Evolutionary conservation across 768 basidiomycete species (phyloP).

Genomic region (Coprinopsis marcescibilis): DNA sequence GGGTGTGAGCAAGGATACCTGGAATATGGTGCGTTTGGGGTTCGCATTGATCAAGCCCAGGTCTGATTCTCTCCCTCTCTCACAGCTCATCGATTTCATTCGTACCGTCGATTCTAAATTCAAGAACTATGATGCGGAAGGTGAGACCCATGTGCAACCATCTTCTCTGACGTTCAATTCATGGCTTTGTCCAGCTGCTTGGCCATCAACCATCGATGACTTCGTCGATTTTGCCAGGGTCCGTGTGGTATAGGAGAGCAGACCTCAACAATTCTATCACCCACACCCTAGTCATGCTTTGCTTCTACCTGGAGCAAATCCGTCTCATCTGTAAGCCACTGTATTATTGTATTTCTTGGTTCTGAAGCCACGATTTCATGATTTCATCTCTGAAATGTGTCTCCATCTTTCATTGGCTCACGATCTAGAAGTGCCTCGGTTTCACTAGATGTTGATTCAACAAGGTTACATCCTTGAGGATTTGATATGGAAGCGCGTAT

Average conservation of each 20-base stretch:
- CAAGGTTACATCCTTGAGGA: no score
- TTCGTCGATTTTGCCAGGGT: slow-evolving; percentile 51
- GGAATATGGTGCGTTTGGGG: slow-evolving; percentile 64
- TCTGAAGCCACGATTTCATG: neutral
- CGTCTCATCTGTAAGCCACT: slow-evolving; percentile 1
- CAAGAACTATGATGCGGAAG: slow-evolving; percentile 69
- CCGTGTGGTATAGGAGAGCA: neutral
- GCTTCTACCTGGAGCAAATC: neutral
- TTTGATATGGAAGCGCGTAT: no score
- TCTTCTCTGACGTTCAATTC: slow-evolving; percentile 11
- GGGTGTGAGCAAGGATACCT: slow-evolving; percentile 85
- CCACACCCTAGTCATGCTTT: neutral
- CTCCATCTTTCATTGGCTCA: neutral
- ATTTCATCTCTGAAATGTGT: neutral
- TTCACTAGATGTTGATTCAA: no score
- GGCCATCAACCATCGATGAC: slow-evolving; percentile 85
- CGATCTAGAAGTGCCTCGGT: no score
- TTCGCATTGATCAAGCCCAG: neutral
- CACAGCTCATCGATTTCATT: slow-evolving; percentile 77
- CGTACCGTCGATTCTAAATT: slow-evolving; percentile 71
- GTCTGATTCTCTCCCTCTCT: slow-evolving; percentile 4
- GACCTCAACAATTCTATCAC: neutral
- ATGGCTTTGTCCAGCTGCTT: slow-evolving; percentile 52
- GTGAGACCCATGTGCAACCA: slow-evolving; percentile 30
- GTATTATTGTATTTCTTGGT: neutral